Percentiles rank a stretch among this genome's conserved stretches.
Evolutionary conservation across 257 asterid species (phyloP).

Genomic region (Solanum pinnatisectum): DNA sequence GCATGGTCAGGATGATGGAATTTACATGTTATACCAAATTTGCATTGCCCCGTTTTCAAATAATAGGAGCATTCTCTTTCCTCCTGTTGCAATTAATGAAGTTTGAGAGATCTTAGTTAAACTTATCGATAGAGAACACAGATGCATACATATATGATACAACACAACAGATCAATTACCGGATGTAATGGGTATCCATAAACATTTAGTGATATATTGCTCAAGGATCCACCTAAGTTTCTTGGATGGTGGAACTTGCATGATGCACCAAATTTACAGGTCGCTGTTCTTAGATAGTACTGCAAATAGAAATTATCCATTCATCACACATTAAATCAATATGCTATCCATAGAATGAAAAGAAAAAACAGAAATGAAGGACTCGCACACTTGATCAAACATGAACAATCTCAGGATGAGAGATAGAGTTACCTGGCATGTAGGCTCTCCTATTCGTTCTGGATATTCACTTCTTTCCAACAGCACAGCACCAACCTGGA

Average conservation of each 20-base stretch:
- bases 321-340: not conserved
- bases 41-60: slow-evolving; percentile 97
- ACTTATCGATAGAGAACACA: not conserved
- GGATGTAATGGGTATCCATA: slow-evolving; percentile 77
- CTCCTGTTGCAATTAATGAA: slow-evolving; percentile 32
- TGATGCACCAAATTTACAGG: slow-evolving; percentile 72
- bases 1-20: slow-evolving; percentile 78
- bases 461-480: slow-evolving; percentile 57
- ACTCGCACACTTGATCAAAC: not conserved
- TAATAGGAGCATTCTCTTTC: slow-evolving; percentile 92
- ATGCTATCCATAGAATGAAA: not conserved
- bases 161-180: slow-evolving; percentile 27
- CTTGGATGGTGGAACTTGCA: slow-evolving; percentile 93
- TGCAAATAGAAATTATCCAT: slow-evolving; percentile 19
- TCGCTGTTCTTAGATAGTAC: slow-evolving; percentile 78
- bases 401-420: not conserved
- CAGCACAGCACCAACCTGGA: slow-evolving; percentile 23
- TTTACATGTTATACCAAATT: slow-evolving; percentile 76
- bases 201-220: slow-evolving; percentile 43
- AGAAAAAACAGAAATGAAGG: not conserved
- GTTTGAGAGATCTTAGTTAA: not conserved
- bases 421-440: slow-evolving; percentile 57
- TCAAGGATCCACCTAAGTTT: slow-evolving; percentile 62
- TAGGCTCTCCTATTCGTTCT: slow-evolving; percentile 71
- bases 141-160: not conserved